Evolutionary conservation across 208 protist genomes (phyloP), one percentile per base, ranked within the genome.

Genomic region (Leishmania aethiopica): DNA sequence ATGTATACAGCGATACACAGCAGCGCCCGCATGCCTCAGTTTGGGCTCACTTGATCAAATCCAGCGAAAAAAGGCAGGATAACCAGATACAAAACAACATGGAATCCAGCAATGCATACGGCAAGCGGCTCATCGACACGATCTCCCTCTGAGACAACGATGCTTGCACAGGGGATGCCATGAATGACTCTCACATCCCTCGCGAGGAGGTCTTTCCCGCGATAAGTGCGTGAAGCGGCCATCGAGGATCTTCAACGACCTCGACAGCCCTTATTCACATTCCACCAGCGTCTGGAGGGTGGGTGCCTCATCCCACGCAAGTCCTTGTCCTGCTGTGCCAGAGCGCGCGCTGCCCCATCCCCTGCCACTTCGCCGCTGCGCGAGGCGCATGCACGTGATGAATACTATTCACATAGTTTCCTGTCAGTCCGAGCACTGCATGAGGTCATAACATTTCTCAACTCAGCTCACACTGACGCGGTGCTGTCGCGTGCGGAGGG

Each of bases 331-430:
- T 78, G 57, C 69, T 78, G 74, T 78, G 74, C 74, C 57, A 77
- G 72, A 77, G 51, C 15, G 71, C 28, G 4, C 11, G 19, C 42
- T 66, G 71, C 47, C 7, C 40, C 15, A 55, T 1, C 3, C 17
- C 15, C 51, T 19, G 51, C 71, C 45, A 8, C 51, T 32, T 35
- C 11, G 62, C n/a, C 22, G 67, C 67, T 28, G 17, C 42, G 40
- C 67, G 67, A 49, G 35, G 25, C 42, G 70, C 45, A 32, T 37
- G 75, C 75, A 42, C 75, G 45, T 79, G 75, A 79, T 79, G 75
- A 79, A 70, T 53, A 70, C 75, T 79, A 79, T 79, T 79, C 75
- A 70, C 53, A 70, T 79, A 79, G 75, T 79, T 79, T 79, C 75
- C 75, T 79, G 75, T 79, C 75, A 79, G 75, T 79, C 75, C 75